These are phyloP conservation scores for Curvularia lunata DNA, from an alignment of 2,329 filamentous ascomycete species.

Conservation along the genomic window DNA sequence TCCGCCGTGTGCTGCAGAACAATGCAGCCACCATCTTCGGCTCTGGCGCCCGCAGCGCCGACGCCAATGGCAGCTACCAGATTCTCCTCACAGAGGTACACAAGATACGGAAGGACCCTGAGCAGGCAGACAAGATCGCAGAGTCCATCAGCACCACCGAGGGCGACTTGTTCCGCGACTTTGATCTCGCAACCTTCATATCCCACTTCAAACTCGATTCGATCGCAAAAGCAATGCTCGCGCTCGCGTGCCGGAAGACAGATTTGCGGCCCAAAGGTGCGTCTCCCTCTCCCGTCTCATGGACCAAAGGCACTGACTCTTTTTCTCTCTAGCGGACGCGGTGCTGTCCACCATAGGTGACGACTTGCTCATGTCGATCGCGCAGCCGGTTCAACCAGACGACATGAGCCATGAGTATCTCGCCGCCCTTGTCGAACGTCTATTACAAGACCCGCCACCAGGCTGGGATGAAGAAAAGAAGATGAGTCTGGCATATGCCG, in stretches of 20 bases:
- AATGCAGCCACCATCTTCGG: constrained; percentile 94
- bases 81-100: constrained; percentile 83
- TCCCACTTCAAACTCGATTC: constrained; percentile 95
- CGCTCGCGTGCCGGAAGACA: constrained; percentile 82
- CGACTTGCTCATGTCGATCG: constrained; percentile 78
- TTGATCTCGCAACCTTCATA: constrained; percentile 94
- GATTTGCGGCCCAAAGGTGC: constrained; percentile 90
- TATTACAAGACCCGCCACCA: constrained; percentile 84
- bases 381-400: constrained; percentile 66
- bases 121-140: constrained; percentile 88
- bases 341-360: constrained; percentile 81
- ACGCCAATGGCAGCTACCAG: constrained; percentile 82
- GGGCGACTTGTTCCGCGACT: constrained; percentile 93
- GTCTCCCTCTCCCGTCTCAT: constrained; percentile 18
- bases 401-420: constrained; percentile 74
- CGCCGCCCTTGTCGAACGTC: constrained; percentile 80
- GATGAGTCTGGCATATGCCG: constrained; percentile 69
- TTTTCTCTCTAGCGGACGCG: constrained; percentile 72
- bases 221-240: constrained; percentile 83
- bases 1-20: constrained; percentile 86
- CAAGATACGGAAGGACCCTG: constrained; percentile 79
- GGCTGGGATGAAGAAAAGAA: constrained; percentile 80
- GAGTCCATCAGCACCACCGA: constrained; percentile 90
- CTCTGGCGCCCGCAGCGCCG: constrained; percentile 72
- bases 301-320: constrained; percentile 24